Evolutionary conservation across 495 filamentous ascomycete genomes (phyloP).

Genomic region (Penicillium coffeae): DNA sequence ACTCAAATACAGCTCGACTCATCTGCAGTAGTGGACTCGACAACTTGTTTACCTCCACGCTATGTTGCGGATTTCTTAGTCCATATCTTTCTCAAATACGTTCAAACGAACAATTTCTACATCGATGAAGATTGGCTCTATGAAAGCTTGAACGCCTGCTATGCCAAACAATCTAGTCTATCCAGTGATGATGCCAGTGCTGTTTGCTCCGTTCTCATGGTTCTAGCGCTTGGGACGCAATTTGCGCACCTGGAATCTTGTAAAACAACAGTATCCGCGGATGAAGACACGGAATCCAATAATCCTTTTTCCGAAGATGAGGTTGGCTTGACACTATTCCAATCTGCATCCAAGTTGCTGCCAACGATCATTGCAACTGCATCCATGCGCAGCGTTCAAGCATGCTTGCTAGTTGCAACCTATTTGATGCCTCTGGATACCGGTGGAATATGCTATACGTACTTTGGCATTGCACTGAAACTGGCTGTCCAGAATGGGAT

Average conservation of each 20-base stretch:
- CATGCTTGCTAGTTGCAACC: constrained; percentile 46
- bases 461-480: constrained; percentile 48
- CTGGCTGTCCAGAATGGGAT: constrained; percentile 52
- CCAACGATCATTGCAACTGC: constrained; percentile 50
- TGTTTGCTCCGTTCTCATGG: constrained; percentile 46
- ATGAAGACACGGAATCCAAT: constrained; percentile 28
- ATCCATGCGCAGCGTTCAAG: constrained; percentile 50
- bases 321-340: constrained; percentile 50
- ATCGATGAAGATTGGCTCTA: constrained; percentile 48
- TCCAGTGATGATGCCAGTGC: constrained; percentile 42
- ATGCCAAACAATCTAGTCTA: constrained; percentile 39
- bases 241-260: constrained; percentile 50
- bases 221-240: constrained; percentile 51
- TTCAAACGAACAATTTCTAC: constrained; percentile 51
- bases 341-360: constrained; percentile 46
- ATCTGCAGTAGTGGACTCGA: constrained; percentile 33
- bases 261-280: constrained; percentile 33
- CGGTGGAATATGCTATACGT: constrained; percentile 48
- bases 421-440: constrained; percentile 50
- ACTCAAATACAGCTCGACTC: constrained; percentile 47
- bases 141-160: constrained; percentile 42
- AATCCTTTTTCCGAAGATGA: constrained; percentile 49
- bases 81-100: constrained; percentile 51
- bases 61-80: constrained; percentile 50
- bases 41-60: constrained; percentile 46